Evolutionary conservation across 1,284 basidiomycete species (phyloP), one percentile per base, ranked within the genome.

Genomic region (Phellinidium pouzarii): DNA sequence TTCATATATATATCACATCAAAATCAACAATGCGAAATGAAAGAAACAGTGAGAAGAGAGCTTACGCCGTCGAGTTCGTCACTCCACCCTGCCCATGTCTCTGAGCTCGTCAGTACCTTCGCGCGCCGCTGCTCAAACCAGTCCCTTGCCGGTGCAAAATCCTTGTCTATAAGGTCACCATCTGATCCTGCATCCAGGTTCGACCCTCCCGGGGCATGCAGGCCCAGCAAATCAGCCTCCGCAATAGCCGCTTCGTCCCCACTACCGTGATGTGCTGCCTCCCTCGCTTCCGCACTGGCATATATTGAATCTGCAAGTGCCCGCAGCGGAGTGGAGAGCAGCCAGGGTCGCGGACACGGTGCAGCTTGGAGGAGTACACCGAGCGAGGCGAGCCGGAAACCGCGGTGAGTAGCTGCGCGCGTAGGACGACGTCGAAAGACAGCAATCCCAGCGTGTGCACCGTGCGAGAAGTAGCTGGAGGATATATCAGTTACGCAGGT

Each of bases 321-420:
- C 61, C 83, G 84, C 27, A 91, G 73, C 1, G 77, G 75, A 0
- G 73, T 64, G 3, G 82, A 73, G 62, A 90, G 87, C 46, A 71
- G 66, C 84, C 87, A 90, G 11, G 88, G 83, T 20, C 84, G 73
- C 26, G 86, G 76, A 52, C 83, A 73, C 1, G 68, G 59, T 6
- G 83, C 82, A 54, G 74, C 78, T 8, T 78, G 80, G 25, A 90
- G 73, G 0, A 90, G 70, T 34, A 91, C 75, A n/a, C 86, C 87
- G 0, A 90, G 69, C 1, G 87, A 87, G 1, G 83, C 83, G 14
- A 91, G 77, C 31, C 83, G 79, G 62, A 85, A 87, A 4, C 87
- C 88, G 44, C 88, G 78, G 57, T 87, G 84, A 1, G 84, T 85
- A 27, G 78, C 68, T 59, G 86, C 83, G 7, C 77, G 65, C 0